A percentile compares a stretch with the other conserved stretches of the same genome.
phyloP scores from a whole-genome alignment of 345 rosid species.

The Acer negundo region DNA sequence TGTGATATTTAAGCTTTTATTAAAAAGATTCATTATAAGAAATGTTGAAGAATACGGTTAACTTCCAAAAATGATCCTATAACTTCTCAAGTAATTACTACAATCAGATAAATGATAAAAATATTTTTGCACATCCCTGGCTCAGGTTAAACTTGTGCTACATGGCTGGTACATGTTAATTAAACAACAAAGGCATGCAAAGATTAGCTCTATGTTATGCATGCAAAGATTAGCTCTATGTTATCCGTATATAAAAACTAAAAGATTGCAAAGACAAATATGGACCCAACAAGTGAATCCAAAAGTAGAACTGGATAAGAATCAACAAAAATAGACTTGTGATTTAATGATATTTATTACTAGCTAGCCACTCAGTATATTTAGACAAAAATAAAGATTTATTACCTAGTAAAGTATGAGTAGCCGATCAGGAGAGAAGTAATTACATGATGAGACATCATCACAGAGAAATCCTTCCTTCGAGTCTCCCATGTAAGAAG shows the following conservation, averaged over 20 bases:
- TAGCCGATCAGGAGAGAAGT: constrained; percentile 74
- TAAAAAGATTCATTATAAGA: background rate
- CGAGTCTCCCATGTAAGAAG: constrained; percentile 93
- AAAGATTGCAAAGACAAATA: background rate
- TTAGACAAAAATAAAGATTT: background rate
- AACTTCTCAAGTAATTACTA: constrained; percentile 2
- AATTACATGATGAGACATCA: constrained; percentile 99
- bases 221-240: background rate
- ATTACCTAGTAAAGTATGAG: constrained; percentile 81
- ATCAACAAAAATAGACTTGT: background rate
- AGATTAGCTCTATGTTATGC: background rate
- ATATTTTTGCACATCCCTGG: background rate
- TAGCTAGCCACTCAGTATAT: constrained; percentile 9
- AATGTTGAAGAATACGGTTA: background rate
- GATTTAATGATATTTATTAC: constrained; percentile 4
- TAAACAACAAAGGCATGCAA: background rate
- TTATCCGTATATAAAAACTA: background rate
- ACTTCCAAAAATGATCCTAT: background rate
- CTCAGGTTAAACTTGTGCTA: background rate
- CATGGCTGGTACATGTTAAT: background rate
- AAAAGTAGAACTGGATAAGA: background rate
- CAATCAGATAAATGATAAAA: background rate
- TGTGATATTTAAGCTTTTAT: background rate
- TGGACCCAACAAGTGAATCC: background rate
- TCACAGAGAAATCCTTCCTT: constrained; percentile 92